Evolutionary conservation across 257 asterid species (phyloP), one percentile per base, ranked within the genome.

Genomic region (Fraxinus americana): DNA sequence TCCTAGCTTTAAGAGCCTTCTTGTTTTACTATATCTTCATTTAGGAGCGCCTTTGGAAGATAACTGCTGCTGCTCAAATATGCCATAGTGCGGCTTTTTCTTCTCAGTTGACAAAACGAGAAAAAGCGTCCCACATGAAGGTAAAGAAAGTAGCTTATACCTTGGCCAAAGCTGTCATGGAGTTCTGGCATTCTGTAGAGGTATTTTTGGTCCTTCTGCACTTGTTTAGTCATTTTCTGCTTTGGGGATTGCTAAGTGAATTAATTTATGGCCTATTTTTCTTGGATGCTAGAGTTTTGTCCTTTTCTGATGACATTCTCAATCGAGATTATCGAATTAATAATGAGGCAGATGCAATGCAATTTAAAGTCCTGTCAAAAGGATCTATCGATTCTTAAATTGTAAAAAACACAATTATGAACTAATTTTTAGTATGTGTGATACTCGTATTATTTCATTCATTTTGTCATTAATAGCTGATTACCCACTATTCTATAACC

Each of bases 21-120:
- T 9, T 73, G 43, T 45, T 73, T 63, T 69, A 35, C 70, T 63
- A 19, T 45, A 70, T 67, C 66, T 73, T 75, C 61, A 74, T 82
- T 43, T 83, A 94, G 98, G 98, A 94, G 90, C 98, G 98, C 34
- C 82, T 87, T 81, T 94, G 98, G 98, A 94, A 91, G 87, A 72
- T 81, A 83, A 86, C 91, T 76, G 92, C 96, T 72, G 92, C 97
- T 75, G 81, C 93, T 77, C 94, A 85, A 86, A 14, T 89, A 76
- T 82, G 90, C 79, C 86, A 71, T 74, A 89, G 67, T 80, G 97
- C 81, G 78, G 93, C 97, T 43, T 83, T 83, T 82, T 68, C 86
- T 45, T 86, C 82, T 77, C 89, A 73, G 74, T 76, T 79, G 85
- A 87, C 92, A 78, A 85, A 83, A 75, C 86, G 82, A 83, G 88